Evolutionary conservation across 202 grass and related monocot genomes (phyloP).

Genomic region (Carex sylvatica): DNA sequence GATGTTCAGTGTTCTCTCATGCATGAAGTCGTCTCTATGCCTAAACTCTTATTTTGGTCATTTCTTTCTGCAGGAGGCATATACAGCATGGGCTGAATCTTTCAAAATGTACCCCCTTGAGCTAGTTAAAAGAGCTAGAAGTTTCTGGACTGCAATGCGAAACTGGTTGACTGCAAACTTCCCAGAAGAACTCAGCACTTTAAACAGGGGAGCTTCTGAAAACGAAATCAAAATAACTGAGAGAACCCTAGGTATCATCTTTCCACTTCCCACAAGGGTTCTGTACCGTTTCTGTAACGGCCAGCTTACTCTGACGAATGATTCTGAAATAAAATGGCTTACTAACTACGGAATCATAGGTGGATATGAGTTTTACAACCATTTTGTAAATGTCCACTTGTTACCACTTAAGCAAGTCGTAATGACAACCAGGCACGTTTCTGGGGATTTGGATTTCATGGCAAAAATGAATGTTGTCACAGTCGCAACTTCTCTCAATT

Average conservation of each 20-base stretch:
- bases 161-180: constrained; percentile 77
- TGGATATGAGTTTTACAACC: constrained; percentile 65
- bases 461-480: constrained; percentile 40
- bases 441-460: constrained; percentile 22
- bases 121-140: constrained; percentile 85
- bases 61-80: constrained; percentile 55
- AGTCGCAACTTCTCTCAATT: constrained; percentile 61
- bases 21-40: not conserved
- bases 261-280: constrained; percentile 72
- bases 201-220: constrained; percentile 73
- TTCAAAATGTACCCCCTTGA: constrained; percentile 80
- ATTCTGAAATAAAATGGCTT: constrained; percentile 17
- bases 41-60: not conserved
- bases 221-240: constrained; percentile 55
- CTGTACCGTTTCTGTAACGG: constrained; percentile 92
- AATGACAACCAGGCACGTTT: constrained; percentile 34
- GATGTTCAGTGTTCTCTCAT: not conserved
- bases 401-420: constrained; percentile 66
- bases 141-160: constrained; percentile 66
- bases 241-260: constrained; percentile 58
- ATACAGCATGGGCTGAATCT: constrained; percentile 70
- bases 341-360: constrained; percentile 69
- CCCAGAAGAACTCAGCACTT: constrained; percentile 66
- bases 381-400: constrained; percentile 67
- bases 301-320: constrained; percentile 42